phyloP scores from a whole-genome alignment of 2,329 filamentous ascomycete genomes.

The Pyrenophora graminea region DNA sequence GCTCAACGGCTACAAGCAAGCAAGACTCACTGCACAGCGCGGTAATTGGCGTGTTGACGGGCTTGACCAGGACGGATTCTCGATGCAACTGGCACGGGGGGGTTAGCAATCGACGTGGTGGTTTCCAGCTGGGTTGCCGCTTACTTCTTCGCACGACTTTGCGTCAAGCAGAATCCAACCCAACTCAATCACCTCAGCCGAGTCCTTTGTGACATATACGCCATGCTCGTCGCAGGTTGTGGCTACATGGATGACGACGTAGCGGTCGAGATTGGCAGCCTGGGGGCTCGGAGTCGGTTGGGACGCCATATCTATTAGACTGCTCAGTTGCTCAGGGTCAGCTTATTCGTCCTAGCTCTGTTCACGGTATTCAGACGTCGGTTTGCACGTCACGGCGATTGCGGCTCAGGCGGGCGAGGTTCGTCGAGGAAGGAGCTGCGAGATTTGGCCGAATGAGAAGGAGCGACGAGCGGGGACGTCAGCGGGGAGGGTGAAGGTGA shows the following conservation, averaged over 20 bases:
- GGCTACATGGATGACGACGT: conserved; percentile 96
- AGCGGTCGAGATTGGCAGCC: conserved; percentile 74
- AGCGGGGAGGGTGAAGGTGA: conserved; percentile 33
- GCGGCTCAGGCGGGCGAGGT: conserved; percentile 6
- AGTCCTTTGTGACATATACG: conserved; percentile 99
- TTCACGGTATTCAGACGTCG: conserved; percentile 11
- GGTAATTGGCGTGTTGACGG: conserved; percentile 97
- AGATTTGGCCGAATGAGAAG: conserved; percentile 12
- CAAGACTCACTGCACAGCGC: conserved; percentile 88
- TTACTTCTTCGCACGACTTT: conserved; percentile 87
- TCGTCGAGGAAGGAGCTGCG: conserved; percentile 15
- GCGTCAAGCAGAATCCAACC: conserved; percentile 96
- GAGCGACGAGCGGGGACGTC: conserved; percentile 26
- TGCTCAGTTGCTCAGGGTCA: conserved; percentile 3
- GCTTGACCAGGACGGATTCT: conserved; percentile 96
- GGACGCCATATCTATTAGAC: conserved; percentile 29
- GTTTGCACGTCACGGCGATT: conserved; percentile 8
- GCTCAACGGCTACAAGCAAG: background rate
- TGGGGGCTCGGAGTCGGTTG: conserved; percentile 38
- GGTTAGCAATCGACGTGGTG: conserved; percentile 10
- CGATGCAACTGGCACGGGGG: conserved; percentile 73
- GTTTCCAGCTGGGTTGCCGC: conserved; percentile 4
- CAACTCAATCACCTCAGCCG: conserved; percentile 97
- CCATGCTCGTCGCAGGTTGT: conserved; percentile 99
- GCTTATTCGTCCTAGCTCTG: conserved; percentile 9